Conservation (phyloP, 306 rosid species). For the Urtica urens region DNA sequence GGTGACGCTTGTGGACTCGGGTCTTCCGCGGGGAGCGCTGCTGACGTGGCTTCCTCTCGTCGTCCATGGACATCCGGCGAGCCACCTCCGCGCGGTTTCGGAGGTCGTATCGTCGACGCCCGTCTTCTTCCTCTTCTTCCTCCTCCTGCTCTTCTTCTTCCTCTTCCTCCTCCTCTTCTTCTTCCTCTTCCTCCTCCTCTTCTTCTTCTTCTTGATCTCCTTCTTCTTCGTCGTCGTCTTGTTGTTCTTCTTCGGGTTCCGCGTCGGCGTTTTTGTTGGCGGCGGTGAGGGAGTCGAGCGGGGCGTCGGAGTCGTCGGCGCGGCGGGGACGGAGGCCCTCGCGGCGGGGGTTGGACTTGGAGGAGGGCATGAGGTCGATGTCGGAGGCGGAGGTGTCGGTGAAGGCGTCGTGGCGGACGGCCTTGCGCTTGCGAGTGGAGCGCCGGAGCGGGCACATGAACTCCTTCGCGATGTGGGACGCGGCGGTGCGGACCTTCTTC, state of each 20-base stretch:
- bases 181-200: constrained; percentile 76
- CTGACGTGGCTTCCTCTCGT: constrained; percentile 64
- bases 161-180: constrained; percentile 65
- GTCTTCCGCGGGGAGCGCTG: constrained; percentile 90
- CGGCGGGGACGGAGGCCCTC: constrained; percentile 97
- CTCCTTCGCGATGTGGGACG: constrained; percentile 71
- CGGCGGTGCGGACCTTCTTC: constrained; percentile 68
- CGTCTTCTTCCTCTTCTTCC: constrained; percentile 84
- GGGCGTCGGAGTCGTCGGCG: constrained; percentile 77
- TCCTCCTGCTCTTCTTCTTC: constrained; percentile 81
- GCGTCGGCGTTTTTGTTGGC: constrained; percentile 68
- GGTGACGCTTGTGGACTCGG: constrained; percentile 86
- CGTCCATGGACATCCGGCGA: constrained; percentile 72
- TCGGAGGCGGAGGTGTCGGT: constrained; percentile 59
- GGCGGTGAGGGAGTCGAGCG: constrained; percentile 92
- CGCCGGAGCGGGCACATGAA: constrained; percentile 43
- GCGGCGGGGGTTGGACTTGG: constrained; percentile 64
- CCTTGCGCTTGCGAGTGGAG: constrained; percentile 58
- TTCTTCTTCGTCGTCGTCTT: constrained; percentile 51
- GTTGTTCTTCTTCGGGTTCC: constrained; percentile 62
- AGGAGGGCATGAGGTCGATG: constrained; percentile 49
- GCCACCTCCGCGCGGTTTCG: constrained; percentile 90
- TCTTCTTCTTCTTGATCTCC: constrained; percentile 48
- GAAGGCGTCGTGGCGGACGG: constrained; percentile 31
- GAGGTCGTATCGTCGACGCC: constrained; percentile 87